phyloP scores from a whole-genome alignment of 306 rosid genomes.

The Pyrus pyrifolia region DNA sequence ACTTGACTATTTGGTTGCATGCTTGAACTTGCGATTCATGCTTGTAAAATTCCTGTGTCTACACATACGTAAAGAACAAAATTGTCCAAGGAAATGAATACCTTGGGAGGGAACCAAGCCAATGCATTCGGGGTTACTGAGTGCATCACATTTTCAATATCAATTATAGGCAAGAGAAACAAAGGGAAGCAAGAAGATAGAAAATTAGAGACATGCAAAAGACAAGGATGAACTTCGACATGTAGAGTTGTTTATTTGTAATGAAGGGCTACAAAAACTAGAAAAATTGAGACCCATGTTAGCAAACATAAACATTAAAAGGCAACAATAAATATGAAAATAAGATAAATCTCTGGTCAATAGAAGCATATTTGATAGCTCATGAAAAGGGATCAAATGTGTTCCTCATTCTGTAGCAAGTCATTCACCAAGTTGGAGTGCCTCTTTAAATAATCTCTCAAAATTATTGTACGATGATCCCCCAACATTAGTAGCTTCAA shows the following conservation, averaged over 20 bases:
- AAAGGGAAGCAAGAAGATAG: no score
- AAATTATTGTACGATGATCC: constrained; percentile 33
- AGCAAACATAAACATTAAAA: neutral
- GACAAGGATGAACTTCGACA: no score
- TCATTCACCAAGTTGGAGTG: neutral
- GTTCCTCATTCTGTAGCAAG: neutral
- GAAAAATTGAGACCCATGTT: neutral
- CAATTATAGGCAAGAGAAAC: no score
- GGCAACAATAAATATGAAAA: neutral
- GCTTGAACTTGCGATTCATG: no score
- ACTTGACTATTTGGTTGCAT: no score
- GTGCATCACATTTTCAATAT: no score
- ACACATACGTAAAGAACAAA: no score
- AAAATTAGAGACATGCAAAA: no score
- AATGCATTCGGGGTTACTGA: no score
- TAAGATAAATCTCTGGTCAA: neutral
- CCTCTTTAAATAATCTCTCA: constrained; percentile 30
- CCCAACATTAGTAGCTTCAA: constrained; percentile 24
- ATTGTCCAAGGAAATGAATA: neutral
- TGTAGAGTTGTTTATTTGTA: neutral
- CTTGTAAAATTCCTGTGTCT: no score
- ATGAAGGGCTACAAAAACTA: neutral
- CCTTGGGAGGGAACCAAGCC: constrained; percentile 27
- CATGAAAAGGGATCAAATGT: neutral
- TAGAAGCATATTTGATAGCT: neutral